Base-by-base conservation (phyloP, 2,329 filamentous ascomycete genomes). In the Blastomyces percursus region DNA sequence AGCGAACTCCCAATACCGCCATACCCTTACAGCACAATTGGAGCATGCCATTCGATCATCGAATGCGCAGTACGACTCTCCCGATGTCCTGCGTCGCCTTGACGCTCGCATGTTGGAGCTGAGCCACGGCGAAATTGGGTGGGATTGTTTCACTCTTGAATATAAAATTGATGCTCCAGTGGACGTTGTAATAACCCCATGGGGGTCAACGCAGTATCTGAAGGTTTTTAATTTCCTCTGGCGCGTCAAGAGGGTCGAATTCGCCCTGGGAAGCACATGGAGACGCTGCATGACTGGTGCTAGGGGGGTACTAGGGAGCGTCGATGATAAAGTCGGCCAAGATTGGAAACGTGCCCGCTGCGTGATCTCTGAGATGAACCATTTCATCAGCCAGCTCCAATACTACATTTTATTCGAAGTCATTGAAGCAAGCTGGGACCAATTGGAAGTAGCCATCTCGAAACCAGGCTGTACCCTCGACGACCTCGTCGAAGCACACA, bases 161-260 rank as follows among this genome's bases (percentile, higher is more conserved):
- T 99, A 99, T 78, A 96, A 97, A 74, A 94, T 99, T 68, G 92
- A 96, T 73, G 89, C 93, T 1, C 94, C 94, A 0, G 90, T 96
- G 30, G 94, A 99, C 72, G 94, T 99, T 35, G 92, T 99, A 57
- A 91, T 99, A 48, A 97, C 93, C 0, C 91, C 95, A 51, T 96
- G 92, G 85, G 92, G 91, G 55, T 93, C 90, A 67, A 89, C 93
- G 27, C 93, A 99, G 73, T 99, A 99, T 73, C 86, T 99, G 69
- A 97, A 97, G 73, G 91, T 99, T 11, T 99, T 99, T 83, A 99
- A 99, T 76, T 96, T 99, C 72, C 82, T 99, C 2, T 99, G 94
- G 93, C 88, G 94, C 66, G 91, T 99, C 71, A 99, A 99, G 77
- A 88, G 94, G 35, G 94, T 99, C 60, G 94, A 99, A 71, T 99